Evolutionary conservation across 1,284 basidiomycete genomes (phyloP).

Genomic region (Leccinum subfulvum): DNA sequence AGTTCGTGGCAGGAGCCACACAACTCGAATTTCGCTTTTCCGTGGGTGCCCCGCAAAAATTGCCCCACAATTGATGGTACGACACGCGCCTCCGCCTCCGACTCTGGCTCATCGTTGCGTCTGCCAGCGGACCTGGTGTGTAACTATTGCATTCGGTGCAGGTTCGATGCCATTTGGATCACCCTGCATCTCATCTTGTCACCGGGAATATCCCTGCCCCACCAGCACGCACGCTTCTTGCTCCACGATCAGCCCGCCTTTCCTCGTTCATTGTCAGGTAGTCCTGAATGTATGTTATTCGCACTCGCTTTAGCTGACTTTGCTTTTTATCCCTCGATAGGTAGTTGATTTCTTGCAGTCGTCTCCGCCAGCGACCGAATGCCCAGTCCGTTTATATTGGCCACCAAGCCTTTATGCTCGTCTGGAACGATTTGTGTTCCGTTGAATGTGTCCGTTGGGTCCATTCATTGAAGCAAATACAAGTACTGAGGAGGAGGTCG

Average conservation of each 20-base stretch:
- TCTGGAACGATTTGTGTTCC: background rate
- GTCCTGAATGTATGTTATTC: background rate
- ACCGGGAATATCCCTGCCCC: background rate
- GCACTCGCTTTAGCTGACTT: background rate
- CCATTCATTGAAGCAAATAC: background rate
- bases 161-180: background rate
- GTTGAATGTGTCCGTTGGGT: background rate
- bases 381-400: background rate
- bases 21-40: background rate
- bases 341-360: background rate
- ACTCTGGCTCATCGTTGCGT: background rate
- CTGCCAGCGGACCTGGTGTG: too few relatives aligned
- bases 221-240: background rate
- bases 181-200: background rate
- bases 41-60: background rate
- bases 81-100: background rate
- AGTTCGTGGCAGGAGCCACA: background rate
- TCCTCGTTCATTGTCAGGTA: background rate
- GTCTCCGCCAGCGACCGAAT: background rate
- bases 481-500: background rate
- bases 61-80: background rate
- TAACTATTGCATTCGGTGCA: background rate
- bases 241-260: background rate
- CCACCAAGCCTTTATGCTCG: background rate
- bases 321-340: background rate